phyloP scores from a whole-genome alignment of 2,329 filamentous ascomycete species.

The Plectosphaerella cucumerina region DNA sequence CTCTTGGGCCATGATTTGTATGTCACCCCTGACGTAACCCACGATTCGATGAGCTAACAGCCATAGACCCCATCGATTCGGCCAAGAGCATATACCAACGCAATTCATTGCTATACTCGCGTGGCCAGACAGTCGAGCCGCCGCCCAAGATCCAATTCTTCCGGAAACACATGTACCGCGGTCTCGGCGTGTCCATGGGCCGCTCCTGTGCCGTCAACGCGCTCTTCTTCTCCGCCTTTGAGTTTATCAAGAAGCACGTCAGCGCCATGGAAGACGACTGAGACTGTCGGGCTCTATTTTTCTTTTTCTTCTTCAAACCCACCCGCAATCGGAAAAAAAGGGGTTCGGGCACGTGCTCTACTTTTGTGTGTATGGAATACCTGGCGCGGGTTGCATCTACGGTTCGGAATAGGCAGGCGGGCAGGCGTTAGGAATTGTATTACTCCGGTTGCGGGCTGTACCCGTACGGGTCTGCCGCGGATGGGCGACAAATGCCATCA shows the following conservation, averaged over 20 bases:
- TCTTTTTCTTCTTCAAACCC: too few relatives aligned
- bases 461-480: too few relatives aligned
- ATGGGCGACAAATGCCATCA: too few relatives aligned
- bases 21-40: constrained; percentile 24
- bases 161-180: constrained; percentile 74
- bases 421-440: too few relatives aligned
- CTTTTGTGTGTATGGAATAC: too few relatives aligned
- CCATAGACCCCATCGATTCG: constrained; percentile 66
- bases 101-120: constrained; percentile 68
- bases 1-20: constrained; percentile 75
- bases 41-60: constrained; percentile 4
- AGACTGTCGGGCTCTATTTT: background rate
- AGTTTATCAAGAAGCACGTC: constrained; percentile 72
- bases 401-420: background rate
- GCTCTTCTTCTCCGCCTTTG: constrained; percentile 86
- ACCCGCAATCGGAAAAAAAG: too few relatives aligned
- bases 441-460: too few relatives aligned
- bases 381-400: background rate
- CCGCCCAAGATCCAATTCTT: constrained; percentile 75
- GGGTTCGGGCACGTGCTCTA: too few relatives aligned
- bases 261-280: constrained; percentile 45
- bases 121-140: constrained; percentile 58
- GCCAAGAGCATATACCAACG: constrained; percentile 84
- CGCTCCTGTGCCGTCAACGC: constrained; percentile 81
- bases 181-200: constrained; percentile 77